Conservation (phyloP, 352 stramenopile species). For the Phytopythium litorale region DNA sequence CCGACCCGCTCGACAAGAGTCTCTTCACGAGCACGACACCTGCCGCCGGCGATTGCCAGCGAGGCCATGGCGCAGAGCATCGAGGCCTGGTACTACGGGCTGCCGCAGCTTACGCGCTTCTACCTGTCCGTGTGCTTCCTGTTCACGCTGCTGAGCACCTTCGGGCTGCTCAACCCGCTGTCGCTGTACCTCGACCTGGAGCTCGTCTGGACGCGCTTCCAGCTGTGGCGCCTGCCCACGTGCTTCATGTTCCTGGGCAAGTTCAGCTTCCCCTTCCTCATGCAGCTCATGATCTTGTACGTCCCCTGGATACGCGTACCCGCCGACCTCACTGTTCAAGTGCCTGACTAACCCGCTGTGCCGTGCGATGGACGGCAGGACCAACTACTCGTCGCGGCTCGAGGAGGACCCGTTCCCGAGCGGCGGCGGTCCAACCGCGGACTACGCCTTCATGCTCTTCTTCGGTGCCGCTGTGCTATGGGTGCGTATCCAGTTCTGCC, state of each 20-base stretch:
- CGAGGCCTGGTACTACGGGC: slow-evolving; percentile 79
- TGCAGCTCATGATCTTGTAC: slow-evolving; percentile 90
- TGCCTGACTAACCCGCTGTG: not conserved
- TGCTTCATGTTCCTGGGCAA: slow-evolving; percentile 87
- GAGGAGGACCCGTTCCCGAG: slow-evolving; percentile 84
- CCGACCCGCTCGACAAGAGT: too few relatives aligned
- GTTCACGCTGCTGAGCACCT: slow-evolving; percentile 69
- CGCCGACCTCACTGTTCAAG: not conserved
- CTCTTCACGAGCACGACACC: too few relatives aligned
- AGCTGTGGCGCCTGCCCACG: slow-evolving; percentile 87
- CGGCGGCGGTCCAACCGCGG: slow-evolving; percentile 71
- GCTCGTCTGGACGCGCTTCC: slow-evolving; percentile 82
- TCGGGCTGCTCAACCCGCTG: slow-evolving; percentile 77
- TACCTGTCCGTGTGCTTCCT: slow-evolving; percentile 85
- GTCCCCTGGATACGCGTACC: slow-evolving; percentile 6
- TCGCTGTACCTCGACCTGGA: slow-evolving; percentile 86
- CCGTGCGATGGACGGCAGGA: slow-evolving; percentile 19
- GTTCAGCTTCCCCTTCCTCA: slow-evolving; percentile 89
- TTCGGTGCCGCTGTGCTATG: slow-evolving; percentile 73
- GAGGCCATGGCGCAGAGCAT: slow-evolving; percentile 62
- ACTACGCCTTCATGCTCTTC: slow-evolving; percentile 90
- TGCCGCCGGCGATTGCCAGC: not conserved
- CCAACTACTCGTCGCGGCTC: slow-evolving; percentile 80
- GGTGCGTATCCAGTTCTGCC: slow-evolving; percentile 31
- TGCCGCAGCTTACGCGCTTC: slow-evolving; percentile 84